Percentiles rank a stretch among this genome's conserved stretches.
phyloP scores from a whole-genome alignment of 2,329 filamentous ascomycete species.

The Fusarium subtropicale region DNA sequence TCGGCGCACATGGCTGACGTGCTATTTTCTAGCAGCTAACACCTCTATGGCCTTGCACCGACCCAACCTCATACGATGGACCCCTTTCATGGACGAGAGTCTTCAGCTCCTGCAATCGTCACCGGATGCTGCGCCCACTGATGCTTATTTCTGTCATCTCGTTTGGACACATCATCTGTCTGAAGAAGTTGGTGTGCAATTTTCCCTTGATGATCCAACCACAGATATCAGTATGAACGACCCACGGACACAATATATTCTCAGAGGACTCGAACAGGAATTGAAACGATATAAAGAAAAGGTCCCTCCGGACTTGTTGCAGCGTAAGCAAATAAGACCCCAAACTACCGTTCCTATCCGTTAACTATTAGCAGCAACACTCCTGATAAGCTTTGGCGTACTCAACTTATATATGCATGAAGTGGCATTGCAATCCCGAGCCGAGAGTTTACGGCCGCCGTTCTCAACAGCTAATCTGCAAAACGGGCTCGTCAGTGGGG shows the following conservation, averaged over 20 bases:
- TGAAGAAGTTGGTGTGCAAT: constrained; percentile 75
- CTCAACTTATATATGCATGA: constrained; percentile 81
- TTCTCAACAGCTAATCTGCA: constrained; percentile 60
- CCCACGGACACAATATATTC: constrained; percentile 70
- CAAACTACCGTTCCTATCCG: not conserved
- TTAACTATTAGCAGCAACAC: constrained; percentile 60
- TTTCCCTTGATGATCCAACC: constrained; percentile 73
- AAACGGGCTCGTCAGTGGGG: constrained; percentile 56
- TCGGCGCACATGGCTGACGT: constrained; percentile 68
- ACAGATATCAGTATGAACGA: constrained; percentile 68
- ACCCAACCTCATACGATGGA: constrained; percentile 70
- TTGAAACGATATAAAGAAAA: constrained; percentile 68
- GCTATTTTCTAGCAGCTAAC: constrained; percentile 69
- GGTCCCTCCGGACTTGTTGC: constrained; percentile 64
- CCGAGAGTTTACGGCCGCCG: constrained; percentile 64
- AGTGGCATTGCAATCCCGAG: constrained; percentile 74
- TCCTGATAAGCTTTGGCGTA: constrained; percentile 73
- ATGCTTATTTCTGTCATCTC: constrained; percentile 68
- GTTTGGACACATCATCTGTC: constrained; percentile 71
- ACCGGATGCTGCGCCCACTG: constrained; percentile 66
- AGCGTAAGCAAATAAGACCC: constrained; percentile 61
- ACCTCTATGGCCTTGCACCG: constrained; percentile 71
- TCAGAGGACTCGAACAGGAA: constrained; percentile 73
- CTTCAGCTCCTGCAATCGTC: constrained; percentile 66
- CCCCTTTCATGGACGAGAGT: constrained; percentile 70